Base-by-base conservation (phyloP, 495 filamentous ascomycete species). In the Parathielavia hyrcaniae region DNA sequence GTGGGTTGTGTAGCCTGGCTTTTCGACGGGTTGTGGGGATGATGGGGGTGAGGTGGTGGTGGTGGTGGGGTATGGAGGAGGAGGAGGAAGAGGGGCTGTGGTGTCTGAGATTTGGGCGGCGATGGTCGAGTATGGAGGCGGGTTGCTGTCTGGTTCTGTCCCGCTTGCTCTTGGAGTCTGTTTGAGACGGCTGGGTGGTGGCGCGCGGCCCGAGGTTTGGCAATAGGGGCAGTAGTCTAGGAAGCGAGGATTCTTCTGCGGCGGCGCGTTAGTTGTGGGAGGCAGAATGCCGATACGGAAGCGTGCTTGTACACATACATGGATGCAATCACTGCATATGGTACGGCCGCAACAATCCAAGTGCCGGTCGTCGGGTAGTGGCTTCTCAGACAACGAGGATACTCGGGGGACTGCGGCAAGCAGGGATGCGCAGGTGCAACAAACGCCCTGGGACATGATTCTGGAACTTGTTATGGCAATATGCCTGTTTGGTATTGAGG, bases 271-370 rank as follows among this genome's bases (percentile, higher is more conserved):
- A 50, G 38, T 20, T 23, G 30, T 12, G 1, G 35, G 17, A 38
- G 6, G 20, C 22, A n/a, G 26, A 34, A 12, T 17, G 23, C 16
- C 22, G 46, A 38, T 34, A 40, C 22, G 34, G 26, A 5, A 12
- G 57, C 73, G 45, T 74, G n/a, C n/a, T n/a, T n/a, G n/a, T n/a
- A n/a, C n/a, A 82, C 73, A 43, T 75, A 84, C 84, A 58, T 74
- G 67, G 59, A 86, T 81, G 73, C 88, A 92, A 41, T 71, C 71
- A 4, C 80, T 78, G 65, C 88, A 91, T 60, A 90, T 87, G 11
- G 77, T 69, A 45, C 88, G 77, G 34, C 70, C 71, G 64, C 88
- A 91, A 69, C 88, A 91, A 43, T 75, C 72, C 45, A 86, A 71
- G 38, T 69, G 70, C 11, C 81, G 72, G 63, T 83, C 71, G 30